Evolutionary conservation across 441 rosid genomes (phyloP).

Genomic region (Omphalea diandra): DNA sequence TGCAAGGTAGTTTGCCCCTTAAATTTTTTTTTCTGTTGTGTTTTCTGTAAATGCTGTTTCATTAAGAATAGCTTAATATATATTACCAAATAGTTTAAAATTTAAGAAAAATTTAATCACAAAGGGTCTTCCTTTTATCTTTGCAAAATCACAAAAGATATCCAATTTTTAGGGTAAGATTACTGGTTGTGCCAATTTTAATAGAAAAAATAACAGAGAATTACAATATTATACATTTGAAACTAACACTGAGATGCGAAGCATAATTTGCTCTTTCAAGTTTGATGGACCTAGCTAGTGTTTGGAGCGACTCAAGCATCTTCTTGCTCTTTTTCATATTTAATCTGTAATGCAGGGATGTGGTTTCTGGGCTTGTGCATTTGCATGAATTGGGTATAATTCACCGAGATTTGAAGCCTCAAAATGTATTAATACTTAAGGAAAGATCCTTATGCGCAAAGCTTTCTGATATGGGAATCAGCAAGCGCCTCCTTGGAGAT

Average conservation of each 20-base stretch:
- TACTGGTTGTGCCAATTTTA: background rate
- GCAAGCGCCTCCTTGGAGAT: constrained; percentile 74
- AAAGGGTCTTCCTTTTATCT: background rate
- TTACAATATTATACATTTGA: background rate
- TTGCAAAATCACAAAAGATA: background rate
- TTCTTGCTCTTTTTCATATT: constrained; percentile 18
- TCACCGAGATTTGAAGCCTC: constrained; percentile 96
- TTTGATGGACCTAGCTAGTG: background rate
- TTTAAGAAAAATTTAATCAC: background rate
- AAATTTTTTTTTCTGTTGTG: background rate
- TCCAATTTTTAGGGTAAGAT: background rate
- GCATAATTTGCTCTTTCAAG: constrained; percentile 6
- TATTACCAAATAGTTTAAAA: background rate
- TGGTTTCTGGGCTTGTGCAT: constrained; percentile 82
- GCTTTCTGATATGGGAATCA: constrained; percentile 98
- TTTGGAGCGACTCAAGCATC: background rate
- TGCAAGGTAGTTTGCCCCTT: background rate
- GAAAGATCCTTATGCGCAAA: constrained; percentile 71
- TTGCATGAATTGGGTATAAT: constrained; percentile 89
- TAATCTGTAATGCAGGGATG: constrained; percentile 54
- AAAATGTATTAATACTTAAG: constrained; percentile 77
- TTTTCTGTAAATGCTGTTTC: no score
- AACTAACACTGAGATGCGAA: background rate
- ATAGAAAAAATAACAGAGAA: background rate
- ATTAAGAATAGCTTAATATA: background rate